These are phyloP conservation scores for Fimicolochytrium jonesii DNA, from an alignment of 192 early-diverging fungal genomes.

Conservation along the genomic window DNA sequence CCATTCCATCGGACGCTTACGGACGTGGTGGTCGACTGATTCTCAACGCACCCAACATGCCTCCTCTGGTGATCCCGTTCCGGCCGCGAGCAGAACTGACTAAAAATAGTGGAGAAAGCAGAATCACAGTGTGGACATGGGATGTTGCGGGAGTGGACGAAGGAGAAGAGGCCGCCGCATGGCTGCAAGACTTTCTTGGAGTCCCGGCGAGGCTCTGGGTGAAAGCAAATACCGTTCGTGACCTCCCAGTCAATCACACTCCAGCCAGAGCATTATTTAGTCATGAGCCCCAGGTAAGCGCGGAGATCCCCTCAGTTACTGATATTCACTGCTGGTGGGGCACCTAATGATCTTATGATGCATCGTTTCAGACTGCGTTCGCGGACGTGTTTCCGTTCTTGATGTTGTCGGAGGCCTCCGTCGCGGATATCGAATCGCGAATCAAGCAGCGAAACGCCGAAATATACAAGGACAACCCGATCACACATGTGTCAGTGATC, in stretches of 20 bases:
- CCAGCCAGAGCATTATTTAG: constrained; percentile 33
- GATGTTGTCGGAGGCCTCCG: constrained; percentile 51
- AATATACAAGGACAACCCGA: neutral
- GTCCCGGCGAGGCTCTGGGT: constrained; percentile 35
- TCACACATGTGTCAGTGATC: constrained; percentile 31
- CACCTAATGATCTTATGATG: constrained; percentile 26
- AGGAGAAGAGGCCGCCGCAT: constrained; percentile 57
- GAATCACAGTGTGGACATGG: constrained; percentile 24
- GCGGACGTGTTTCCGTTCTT: constrained; percentile 76
- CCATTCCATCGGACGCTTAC: constrained; percentile 14
- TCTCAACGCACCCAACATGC: constrained; percentile 34
- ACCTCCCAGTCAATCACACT: constrained; percentile 35
- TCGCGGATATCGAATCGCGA: constrained; percentile 59
- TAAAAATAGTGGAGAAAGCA: neutral
- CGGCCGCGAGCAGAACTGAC: neutral
- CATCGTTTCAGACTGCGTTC: constrained; percentile 61
- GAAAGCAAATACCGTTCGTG: constrained; percentile 46
- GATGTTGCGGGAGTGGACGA: constrained; percentile 51
- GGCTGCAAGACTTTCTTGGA: constrained; percentile 50
- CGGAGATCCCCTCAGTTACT: neutral
- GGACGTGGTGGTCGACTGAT: constrained; percentile 29
- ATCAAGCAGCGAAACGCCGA: constrained; percentile 27
- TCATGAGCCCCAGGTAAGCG: constrained; percentile 6
- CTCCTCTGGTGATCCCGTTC: neutral
- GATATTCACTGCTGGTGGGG: neutral